Base-by-base conservation (phyloP, 2,329 filamentous ascomycete species). In the Hypoxylon sp. region DNA sequence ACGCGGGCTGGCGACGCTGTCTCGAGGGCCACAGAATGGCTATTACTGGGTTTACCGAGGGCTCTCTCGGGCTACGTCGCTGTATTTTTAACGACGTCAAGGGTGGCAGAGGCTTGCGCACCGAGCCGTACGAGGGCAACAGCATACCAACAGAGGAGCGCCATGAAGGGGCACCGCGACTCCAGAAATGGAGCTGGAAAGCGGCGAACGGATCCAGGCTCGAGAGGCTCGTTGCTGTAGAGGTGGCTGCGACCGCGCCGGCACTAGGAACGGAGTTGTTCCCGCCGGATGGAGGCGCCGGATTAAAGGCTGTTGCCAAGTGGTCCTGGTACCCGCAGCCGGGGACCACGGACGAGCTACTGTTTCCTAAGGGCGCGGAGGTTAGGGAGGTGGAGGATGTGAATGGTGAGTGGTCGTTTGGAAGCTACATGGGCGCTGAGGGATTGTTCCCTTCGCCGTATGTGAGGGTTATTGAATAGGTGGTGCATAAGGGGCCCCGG, bases 391-490 rank as follows among this genome's bases (percentile, higher is more conserved):
- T 91, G 36, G 91, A 95, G 76, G 91, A 96, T 77, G 88, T 96
- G 49, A 97, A 97, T 76, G 92, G 90, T 16, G 93, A 97, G 76
- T 98, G 94, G 94, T 93, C 86, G 73, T 91, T 90, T 80, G 95
- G 95, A 0, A 88, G 89, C 26, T 97, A 97, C 81, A 93, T 93
- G 80, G 93, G 93, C 0, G 81, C 80, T 22, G 89, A 87, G 71
- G 94, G 93, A 0, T 73, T 97, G 69, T 96, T 97, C 75, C 94
- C 94, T 3, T 89, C 89, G 5, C 86, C 87, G 6, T 95, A 95
- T 82, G 91, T 93, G 24, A 81, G 81, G 69, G 74, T 88, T 26
- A 67, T 86, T 45, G 70, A 70, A 51, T 30, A 60, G 40, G 14
- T 11, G 30, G 6, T 30, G 38, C 12, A 9, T 20, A 9, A 20